phyloP scores from a whole-genome alignment of 306 rosid species.

The Casuarina glauca region DNA sequence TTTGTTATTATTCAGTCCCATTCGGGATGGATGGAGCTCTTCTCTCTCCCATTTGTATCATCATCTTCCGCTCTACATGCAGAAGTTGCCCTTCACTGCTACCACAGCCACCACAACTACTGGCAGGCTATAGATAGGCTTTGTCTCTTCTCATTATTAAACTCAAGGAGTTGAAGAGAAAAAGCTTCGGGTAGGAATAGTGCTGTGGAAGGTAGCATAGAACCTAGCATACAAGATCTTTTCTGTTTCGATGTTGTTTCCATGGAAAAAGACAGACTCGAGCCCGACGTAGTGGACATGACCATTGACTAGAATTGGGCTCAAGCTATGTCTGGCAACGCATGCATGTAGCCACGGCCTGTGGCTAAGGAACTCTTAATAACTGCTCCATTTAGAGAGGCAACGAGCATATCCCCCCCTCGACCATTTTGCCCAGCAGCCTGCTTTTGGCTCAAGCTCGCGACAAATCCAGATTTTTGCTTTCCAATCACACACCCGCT shows the following conservation, averaged over 20 bases:
- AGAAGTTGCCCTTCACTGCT: slow-evolving; percentile 25
- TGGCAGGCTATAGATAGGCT: slow-evolving; percentile 16
- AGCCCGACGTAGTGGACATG: slow-evolving; percentile 3
- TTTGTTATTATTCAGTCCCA: background rate
- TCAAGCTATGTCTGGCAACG: background rate
- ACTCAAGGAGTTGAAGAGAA: slow-evolving; percentile 26
- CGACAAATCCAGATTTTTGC: background rate
- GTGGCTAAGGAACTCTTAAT: background rate
- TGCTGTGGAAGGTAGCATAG: slow-evolving; percentile 31
- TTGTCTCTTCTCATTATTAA: slow-evolving; percentile 26
- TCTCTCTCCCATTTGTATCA: slow-evolving; percentile 33
- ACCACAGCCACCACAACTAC: background rate
- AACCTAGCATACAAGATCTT: slow-evolving; percentile 35
- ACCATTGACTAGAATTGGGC: background rate
- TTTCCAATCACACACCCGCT: background rate
- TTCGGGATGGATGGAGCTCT: slow-evolving; percentile 34
- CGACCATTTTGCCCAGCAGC: background rate
- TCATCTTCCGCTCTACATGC: slow-evolving; percentile 33
- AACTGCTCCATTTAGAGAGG: background rate
- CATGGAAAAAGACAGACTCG: background rate
- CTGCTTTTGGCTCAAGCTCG: background rate
- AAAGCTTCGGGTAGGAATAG: slow-evolving; percentile 33
- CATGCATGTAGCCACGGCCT: background rate
- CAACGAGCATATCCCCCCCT: background rate
- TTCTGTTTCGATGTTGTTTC: slow-evolving; percentile 5